Evolutionary conservation across 2,329 filamentous ascomycete genomes (phyloP).

Genomic region (Sarocladium strictum): DNA sequence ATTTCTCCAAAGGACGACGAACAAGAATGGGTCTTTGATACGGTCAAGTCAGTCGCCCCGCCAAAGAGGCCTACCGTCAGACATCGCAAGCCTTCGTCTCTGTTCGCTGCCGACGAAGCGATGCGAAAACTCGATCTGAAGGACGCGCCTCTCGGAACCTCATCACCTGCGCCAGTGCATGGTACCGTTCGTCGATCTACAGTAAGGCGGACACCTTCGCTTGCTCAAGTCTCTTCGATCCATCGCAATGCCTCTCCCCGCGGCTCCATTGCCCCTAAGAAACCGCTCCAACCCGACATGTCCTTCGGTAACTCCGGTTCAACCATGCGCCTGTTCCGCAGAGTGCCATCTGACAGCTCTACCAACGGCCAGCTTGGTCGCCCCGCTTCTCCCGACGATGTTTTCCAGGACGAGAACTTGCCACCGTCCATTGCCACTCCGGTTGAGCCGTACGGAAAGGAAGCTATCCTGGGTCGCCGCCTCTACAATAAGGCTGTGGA

Average conservation of each 20-base stretch:
- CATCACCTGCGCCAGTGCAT: slow-evolving; percentile 40
- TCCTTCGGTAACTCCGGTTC: slow-evolving; percentile 92
- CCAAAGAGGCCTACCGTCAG: slow-evolving; percentile 49
- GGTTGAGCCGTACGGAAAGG: slow-evolving; percentile 63
- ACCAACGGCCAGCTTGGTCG: slow-evolving; percentile 33
- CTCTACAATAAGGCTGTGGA: slow-evolving; percentile 79
- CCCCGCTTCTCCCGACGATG: slow-evolving; percentile 31
- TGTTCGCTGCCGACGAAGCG: slow-evolving; percentile 53
- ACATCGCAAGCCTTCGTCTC: slow-evolving; percentile 50
- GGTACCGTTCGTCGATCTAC: slow-evolving; percentile 58
- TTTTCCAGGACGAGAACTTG: slow-evolving; percentile 57
- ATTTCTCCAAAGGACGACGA: slow-evolving; percentile 62
- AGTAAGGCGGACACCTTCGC: slow-evolving; percentile 40
- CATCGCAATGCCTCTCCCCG: slow-evolving; percentile 36
- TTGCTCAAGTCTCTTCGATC: slow-evolving; percentile 27
- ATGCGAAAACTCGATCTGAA: slow-evolving; percentile 56
- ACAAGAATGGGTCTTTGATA: slow-evolving; percentile 95
- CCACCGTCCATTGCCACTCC: slow-evolving; percentile 40
- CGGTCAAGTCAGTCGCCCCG: slow-evolving; percentile 64
- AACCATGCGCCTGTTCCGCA: slow-evolving; percentile 84
- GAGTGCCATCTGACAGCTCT: slow-evolving; percentile 68
- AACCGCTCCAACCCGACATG: slow-evolving; percentile 81
- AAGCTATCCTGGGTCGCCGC: slow-evolving; percentile 74
- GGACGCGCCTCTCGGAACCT: slow-evolving; percentile 51
- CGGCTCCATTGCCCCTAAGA: slow-evolving; percentile 49